These are phyloP conservation scores for Pichia sporocuriosa DNA, from an alignment of 805 yeast species.

Conservation along the genomic window DNA sequence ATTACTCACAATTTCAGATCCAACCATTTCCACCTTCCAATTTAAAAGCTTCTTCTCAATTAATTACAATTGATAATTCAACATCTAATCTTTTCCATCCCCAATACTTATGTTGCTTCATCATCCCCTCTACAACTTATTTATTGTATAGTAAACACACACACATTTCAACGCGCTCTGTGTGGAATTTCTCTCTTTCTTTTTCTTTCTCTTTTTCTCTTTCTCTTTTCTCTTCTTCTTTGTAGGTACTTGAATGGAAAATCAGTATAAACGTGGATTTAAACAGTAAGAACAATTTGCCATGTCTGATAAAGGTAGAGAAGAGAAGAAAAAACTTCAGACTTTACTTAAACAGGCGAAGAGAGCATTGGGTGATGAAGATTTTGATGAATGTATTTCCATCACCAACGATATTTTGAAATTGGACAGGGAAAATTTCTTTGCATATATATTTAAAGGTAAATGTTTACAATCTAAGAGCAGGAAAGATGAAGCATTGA, in stretches of 20 bases:
- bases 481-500: conserved; percentile 34
- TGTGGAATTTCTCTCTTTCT: too few species aligned
- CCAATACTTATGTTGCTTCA: too few species aligned
- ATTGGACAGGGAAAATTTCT: conserved; percentile 51
- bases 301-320: conserved; percentile 2
- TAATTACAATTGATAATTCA: too few species aligned
- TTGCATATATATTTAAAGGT: conserved; percentile 66
- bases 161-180: not conserved
- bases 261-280: too few species aligned
- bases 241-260: too few species aligned
- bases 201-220: too few species aligned
- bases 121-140: too few species aligned
- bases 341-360: conserved; percentile 41
- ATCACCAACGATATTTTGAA: conserved; percentile 33
- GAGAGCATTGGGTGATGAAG: conserved; percentile 11
- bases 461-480: conserved; percentile 51
- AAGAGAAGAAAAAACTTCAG: conserved; percentile 14
- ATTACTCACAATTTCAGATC: not conserved
- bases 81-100: too few species aligned
- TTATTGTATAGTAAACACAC: too few species aligned
- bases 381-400: conserved; percentile 8
- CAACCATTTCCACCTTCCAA: not conserved
- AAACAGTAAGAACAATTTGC: too few species aligned
- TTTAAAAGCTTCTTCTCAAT: too few species aligned
- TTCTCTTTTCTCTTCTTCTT: too few species aligned